Base-by-base conservation (phyloP, 108 stramenopile genomes). In the Conticribra guillardii region DNA sequence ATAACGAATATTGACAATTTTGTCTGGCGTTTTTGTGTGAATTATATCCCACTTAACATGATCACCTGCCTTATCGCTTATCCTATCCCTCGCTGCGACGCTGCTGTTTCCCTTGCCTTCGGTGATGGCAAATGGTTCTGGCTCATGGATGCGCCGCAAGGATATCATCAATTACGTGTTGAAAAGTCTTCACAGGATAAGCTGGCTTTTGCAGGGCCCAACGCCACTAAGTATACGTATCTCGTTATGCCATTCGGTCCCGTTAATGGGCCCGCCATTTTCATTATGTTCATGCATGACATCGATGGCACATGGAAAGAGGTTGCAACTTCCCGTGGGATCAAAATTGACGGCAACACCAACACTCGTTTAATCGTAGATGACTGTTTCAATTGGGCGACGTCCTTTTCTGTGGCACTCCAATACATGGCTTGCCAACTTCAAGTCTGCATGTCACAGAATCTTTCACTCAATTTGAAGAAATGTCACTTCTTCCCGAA, bases 401-500 rank as follows among this genome's bases (percentile, higher is more conserved):
- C 4, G 7, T 11, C 54, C 26, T 27, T 28, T 4, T 3, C 2
- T 3, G 17, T 59, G 4, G 58, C 34, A 15, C 4, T 37, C 3
- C 4, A 16, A 3, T 37, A 37, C 21, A 15, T 59, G 4, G 17
- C 18, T 5, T 59, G 58, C n/a, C 58, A 37, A 17, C 32, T 59
- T 2, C 27, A 19, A 2, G 18, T 37, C 2, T 18, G 8, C n/a
- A 33, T 3, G 34, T 15, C 58, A 18, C 34, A 59, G 17, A 15
- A 37, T 24, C 28, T 58, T 17, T 69, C 68, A 0, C 30, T 69
- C 1, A 58, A 21, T 2, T 28, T 69, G 2, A 31, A 49, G 15
- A 69, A 59, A 32, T 19, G 33, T 59, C 23, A 49, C 19, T 50
- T 3, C n/a, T 41, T 69, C 24, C 47, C 57, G 3, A 45, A 62